These are phyloP conservation scores for Neocallimastix lanati DNA, from an alignment of 192 early-diverging fungal genomes.

Conservation along the genomic window DNA sequence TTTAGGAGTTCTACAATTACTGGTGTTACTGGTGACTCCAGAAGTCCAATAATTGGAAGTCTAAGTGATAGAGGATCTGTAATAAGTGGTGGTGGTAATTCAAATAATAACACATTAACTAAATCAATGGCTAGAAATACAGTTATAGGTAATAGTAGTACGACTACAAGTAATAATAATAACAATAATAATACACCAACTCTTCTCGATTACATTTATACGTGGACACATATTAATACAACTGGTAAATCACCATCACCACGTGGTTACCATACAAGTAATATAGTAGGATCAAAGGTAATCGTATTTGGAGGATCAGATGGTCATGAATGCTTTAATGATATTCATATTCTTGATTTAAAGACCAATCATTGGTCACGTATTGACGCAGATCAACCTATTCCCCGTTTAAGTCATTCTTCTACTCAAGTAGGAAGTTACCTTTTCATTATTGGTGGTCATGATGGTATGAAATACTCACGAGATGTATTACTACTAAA, in stretches of 20 bases:
- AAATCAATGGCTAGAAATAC: too few relatives aligned
- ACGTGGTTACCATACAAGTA: conserved; percentile 75
- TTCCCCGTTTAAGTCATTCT: conserved; percentile 67
- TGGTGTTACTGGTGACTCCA: background rate
- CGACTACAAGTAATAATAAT: background rate
- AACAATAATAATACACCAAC: background rate
- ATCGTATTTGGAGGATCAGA: conserved; percentile 76
- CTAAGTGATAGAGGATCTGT: background rate
- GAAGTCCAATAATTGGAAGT: background rate
- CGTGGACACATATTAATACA: conserved; percentile 44
- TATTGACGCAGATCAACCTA: conserved; percentile 35
- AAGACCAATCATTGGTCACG: conserved; percentile 28
- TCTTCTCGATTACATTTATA: background rate
- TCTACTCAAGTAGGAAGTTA: conserved; percentile 77
- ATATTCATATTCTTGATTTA: conserved; percentile 39
- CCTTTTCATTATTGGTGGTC: conserved; percentile 72
- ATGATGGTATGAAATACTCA: conserved; percentile 66
- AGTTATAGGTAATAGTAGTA: too few relatives aligned
- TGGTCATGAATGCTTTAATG: conserved; percentile 59
- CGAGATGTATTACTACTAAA: conserved; percentile 69
- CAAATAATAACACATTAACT: background rate
- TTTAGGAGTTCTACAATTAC: background rate
- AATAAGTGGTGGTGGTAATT: background rate
- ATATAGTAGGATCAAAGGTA: conserved; percentile 55
- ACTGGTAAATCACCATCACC: conserved; percentile 45